Evolutionary conservation across 345 rosid species (phyloP).

Genomic region (Odontarrhena argentea): DNA sequence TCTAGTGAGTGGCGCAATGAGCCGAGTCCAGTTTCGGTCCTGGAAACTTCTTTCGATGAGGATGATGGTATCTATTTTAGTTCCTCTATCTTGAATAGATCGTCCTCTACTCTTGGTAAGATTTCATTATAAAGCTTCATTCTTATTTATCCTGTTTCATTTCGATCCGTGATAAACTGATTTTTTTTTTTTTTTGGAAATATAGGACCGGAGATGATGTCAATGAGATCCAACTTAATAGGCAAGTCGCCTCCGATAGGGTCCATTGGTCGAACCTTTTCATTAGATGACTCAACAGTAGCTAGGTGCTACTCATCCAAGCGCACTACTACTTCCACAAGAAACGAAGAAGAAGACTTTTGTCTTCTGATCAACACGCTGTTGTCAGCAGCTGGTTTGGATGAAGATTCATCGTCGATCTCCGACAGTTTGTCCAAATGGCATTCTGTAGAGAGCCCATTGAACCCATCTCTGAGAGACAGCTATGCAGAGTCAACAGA

Average conservation of each 20-base stretch:
- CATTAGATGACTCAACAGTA: conserved; percentile 36
- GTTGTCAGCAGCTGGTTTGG: conserved; percentile 59
- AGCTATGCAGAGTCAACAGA: conserved; percentile 51
- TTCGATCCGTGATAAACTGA: neutral
- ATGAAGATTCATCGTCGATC: conserved; percentile 37
- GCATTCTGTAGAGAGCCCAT: conserved; percentile 75
- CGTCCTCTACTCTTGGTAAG: conserved; percentile 44
- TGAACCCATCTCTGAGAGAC: conserved; percentile 72
- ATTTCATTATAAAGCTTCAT: conserved; percentile 10
- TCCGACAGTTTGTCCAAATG: conserved; percentile 51
- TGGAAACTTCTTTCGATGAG: conserved; percentile 59
- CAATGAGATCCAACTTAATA: conserved; percentile 47
- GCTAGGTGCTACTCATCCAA: conserved; percentile 46
- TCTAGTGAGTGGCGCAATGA: conserved; percentile 55
- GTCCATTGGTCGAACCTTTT: conserved; percentile 32
- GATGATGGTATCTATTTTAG: conserved; percentile 50
- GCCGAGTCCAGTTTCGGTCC: conserved; percentile 66
- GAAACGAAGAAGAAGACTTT: conserved; percentile 66
- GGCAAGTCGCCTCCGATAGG: conserved; percentile 49
- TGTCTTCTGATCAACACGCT: conserved; percentile 57
- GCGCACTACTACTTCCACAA: conserved; percentile 42
- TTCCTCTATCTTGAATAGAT: conserved; percentile 41
- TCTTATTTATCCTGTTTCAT: neutral
- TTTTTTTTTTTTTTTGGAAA: neutral
- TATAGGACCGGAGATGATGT: conserved; percentile 45